A percentile compares a stretch with the other conserved stretches of the same genome.
These are phyloP conservation scores for Eutrema japonicum DNA, from an alignment of 345 rosid species.

Conservation along the genomic window DNA sequence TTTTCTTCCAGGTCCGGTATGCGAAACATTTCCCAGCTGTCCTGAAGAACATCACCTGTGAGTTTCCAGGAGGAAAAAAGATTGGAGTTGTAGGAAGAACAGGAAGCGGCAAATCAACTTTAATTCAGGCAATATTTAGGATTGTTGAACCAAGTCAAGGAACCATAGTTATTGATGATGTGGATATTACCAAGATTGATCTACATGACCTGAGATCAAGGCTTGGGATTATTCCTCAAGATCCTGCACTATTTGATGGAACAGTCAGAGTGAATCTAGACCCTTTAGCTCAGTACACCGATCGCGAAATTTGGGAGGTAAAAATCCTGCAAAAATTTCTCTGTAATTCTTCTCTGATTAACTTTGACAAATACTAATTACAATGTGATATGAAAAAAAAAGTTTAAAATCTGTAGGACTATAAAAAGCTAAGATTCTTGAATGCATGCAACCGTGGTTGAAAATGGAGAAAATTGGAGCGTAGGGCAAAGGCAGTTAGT, in stretches of 20 bases:
- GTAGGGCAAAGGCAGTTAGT: conserved; percentile 84
- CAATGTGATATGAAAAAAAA: conserved; percentile 9
- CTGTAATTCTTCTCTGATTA: neutral
- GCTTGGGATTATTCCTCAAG: conserved; percentile 95
- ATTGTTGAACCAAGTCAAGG: conserved; percentile 87
- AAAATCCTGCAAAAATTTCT: neutral
- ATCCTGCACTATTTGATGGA: conserved; percentile 93
- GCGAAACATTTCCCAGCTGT: conserved; percentile 92
- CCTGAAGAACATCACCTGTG: conserved; percentile 73
- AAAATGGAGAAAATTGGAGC: conserved; percentile 96
- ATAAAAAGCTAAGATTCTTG: conserved; percentile 13
- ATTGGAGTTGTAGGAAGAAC: conserved; percentile 97
- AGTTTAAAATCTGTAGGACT: too few relatives aligned
- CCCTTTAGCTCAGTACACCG: conserved; percentile 69
- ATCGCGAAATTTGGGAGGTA: conserved; percentile 81
- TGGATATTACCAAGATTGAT: conserved; percentile 81
- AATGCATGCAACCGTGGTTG: conserved; percentile 59
- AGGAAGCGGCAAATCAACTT: conserved; percentile 94
- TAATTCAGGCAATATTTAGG: conserved; percentile 88
- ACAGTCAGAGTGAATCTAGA: conserved; percentile 87
- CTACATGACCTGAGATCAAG: conserved; percentile 87
- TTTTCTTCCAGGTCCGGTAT: conserved; percentile 68
- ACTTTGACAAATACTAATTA: conserved; percentile 2
- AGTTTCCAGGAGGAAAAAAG: conserved; percentile 80
- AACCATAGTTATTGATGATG: conserved; percentile 72